phyloP scores from a whole-genome alignment of 345 rosid species.

The Eucalyptus pauciflora region DNA sequence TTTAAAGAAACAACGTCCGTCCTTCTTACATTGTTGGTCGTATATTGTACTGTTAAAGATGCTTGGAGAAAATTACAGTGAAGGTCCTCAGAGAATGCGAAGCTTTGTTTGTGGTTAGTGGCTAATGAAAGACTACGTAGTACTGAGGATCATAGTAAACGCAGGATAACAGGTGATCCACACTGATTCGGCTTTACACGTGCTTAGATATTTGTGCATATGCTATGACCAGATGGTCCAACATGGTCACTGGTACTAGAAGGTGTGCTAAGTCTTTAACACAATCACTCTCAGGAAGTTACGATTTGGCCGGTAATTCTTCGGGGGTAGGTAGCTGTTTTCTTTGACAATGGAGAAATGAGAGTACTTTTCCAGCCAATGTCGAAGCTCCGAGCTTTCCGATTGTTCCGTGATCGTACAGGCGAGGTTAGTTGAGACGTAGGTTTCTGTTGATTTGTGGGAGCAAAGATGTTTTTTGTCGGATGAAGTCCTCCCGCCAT shows the following conservation, averaged over 20 bases:
- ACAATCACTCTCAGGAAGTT: background rate
- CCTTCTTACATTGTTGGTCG: too few species aligned
- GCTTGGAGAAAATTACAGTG: too few species aligned
- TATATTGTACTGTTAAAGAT: too few species aligned
- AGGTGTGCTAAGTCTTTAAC: background rate
- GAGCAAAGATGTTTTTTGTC: background rate
- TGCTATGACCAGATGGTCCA: background rate
- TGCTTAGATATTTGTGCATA: background rate
- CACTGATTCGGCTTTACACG: background rate
- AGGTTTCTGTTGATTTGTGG: background rate
- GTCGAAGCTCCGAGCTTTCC: background rate
- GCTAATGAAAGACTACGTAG: background rate
- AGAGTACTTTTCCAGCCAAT: background rate
- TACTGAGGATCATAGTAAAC: background rate
- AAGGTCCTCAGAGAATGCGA: too few species aligned
- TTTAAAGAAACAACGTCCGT: too few species aligned
- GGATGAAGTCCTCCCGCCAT: background rate
- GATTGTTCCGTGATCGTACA: background rate
- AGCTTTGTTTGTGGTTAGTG: background rate
- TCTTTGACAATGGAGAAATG: background rate
- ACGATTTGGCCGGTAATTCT: background rate
- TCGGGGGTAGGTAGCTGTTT: too few species aligned
- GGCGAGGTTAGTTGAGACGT: background rate
- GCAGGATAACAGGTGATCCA: background rate
- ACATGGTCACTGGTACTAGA: fast-evolving